Evolutionary conservation across 805 yeast species (phyloP), one percentile per base, ranked within the genome.

Genomic region (Metschnikowia lochheadii): DNA sequence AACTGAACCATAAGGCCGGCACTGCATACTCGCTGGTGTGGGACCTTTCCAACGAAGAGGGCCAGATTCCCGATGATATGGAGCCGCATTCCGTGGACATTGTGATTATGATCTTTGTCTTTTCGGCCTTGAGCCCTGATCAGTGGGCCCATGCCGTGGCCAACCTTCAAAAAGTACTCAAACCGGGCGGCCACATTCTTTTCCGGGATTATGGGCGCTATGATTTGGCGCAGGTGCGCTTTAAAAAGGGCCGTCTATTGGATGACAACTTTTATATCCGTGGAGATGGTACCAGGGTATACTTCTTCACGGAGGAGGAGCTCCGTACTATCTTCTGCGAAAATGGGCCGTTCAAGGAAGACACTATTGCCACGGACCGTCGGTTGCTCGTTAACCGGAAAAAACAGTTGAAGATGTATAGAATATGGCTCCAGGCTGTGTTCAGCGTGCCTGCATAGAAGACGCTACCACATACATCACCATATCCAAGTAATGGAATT

Each of bases 251-350:
- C 44, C 80, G 98, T 60, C 69, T 89, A 26, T 67, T 94, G 49
- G 96, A 89, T 49, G 97, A 92, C 50, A 91, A 94, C 67, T 94
- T 94, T 63, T 94, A 94, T 68, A 89, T 91, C 36, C 81, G 99
- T 62, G 99, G 99, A 36, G 99, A 94, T 65, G 99, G 99, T 44
- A 94, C 99, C 0, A 77, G 99, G 59, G 99, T 94, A 11, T 94
- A 94, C 66, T 94, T 94, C 72, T 94, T 94, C 73, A 89, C 96
- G 2, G 98, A 92, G 64, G 96, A 92, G 52, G 97, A 94, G 69
- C 68, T 92, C 51, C 75, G 87, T 54, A 72, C 78, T 41, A 87
- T 92, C 3, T 94, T 92, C 65, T 63, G 70, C 44, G 47, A 46
- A 6, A 62, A 68, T 26, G 73, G 76, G 5, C 74, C 74, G 17